Evolutionary conservation across 2,329 filamentous ascomycete genomes (phyloP), one percentile per base, ranked within the genome.

Genomic region (Onygenales sp.): DNA sequence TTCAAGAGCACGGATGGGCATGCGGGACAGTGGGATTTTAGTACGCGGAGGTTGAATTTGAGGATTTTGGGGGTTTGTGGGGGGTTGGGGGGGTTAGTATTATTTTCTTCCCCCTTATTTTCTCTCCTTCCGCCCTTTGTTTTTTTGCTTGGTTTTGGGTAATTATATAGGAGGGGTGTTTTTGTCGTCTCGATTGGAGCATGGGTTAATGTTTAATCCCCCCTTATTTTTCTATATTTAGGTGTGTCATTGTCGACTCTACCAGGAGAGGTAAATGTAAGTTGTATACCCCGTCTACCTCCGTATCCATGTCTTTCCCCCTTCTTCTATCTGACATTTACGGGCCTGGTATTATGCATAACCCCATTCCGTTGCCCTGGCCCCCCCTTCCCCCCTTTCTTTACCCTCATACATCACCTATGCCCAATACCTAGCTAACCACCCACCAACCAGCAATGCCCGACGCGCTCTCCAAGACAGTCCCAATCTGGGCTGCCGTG

Each of bases 1-100:
- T 98, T 97, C 73, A 98, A 98, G 77, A 95, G 89, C 71, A 98
- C 93, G 2, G 93, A 98, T 72, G 93, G 93, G 1, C 93, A 98
- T 68, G 83, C 84, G 51, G 85, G 88, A 7, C 84, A 94, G 64
- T 98, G 93, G 93, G 81, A 84, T 57, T 95, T 97, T 66, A 95
- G 88, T 70, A 80, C 85, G 21, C 76, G 93, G 58, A 78, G 93
- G 59, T 71, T 97, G 63, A 98, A 98, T 66, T 66, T 95, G 62
- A 87, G 95, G 59, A 66, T 97, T 13, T 68, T 96, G 49, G 78
- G 83, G 36, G 63, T 91, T 42, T 78, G 92, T 52, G 82, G 79
- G 56, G 64, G 73, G 53, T 66, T 81, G 69, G 82, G 87, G 62
- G 90, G 90, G 78, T 89, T 70, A 47, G 49, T 43, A 27, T 27